phyloP scores from a whole-genome alignment of 495 filamentous ascomycete genomes.

The Glarea lozoyensis region DNA sequence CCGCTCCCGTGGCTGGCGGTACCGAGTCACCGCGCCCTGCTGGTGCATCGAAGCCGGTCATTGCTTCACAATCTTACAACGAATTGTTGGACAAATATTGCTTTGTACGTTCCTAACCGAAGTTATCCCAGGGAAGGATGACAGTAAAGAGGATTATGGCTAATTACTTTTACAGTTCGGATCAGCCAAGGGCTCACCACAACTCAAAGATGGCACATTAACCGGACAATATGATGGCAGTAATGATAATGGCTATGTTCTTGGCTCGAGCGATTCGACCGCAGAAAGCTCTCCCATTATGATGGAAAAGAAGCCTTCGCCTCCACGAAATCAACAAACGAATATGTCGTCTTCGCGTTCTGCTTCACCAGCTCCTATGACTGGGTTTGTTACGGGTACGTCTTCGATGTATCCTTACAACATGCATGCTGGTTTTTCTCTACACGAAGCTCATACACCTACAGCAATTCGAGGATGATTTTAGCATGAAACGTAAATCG shows the following conservation, averaged over 20 bases:
- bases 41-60: slow-evolving; percentile 51
- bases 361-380: slow-evolving; percentile 23
- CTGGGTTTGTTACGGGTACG: slow-evolving; percentile 23
- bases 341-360: slow-evolving; percentile 14
- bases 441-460: slow-evolving; percentile 22
- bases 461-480: slow-evolving; percentile 23
- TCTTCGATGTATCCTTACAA: slow-evolving; percentile 23
- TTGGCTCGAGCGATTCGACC: slow-evolving; percentile 13
- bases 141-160: no score
- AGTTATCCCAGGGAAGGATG: no score
- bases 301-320: slow-evolving; percentile 15
- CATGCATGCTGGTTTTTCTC: slow-evolving; percentile 18
- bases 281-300: slow-evolving; percentile 15
- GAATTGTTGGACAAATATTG: slow-evolving; percentile 97
- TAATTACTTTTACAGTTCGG: slow-evolving; percentile 22
- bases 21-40: slow-evolving; percentile 29
- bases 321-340: slow-evolving; percentile 14
- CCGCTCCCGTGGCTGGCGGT: slow-evolving; percentile 16
- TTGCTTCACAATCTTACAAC: slow-evolving; percentile 80
- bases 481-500: no score
- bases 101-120: slow-evolving; percentile 77
- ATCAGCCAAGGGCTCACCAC: slow-evolving; percentile 20
- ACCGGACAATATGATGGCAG: slow-evolving; percentile 19
- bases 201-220: slow-evolving; percentile 21
- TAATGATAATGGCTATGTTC: slow-evolving; percentile 19